These are phyloP conservation scores for Exophiala viscosa DNA, from an alignment of 2,329 filamentous ascomycete genomes.

Conservation along the genomic window DNA sequence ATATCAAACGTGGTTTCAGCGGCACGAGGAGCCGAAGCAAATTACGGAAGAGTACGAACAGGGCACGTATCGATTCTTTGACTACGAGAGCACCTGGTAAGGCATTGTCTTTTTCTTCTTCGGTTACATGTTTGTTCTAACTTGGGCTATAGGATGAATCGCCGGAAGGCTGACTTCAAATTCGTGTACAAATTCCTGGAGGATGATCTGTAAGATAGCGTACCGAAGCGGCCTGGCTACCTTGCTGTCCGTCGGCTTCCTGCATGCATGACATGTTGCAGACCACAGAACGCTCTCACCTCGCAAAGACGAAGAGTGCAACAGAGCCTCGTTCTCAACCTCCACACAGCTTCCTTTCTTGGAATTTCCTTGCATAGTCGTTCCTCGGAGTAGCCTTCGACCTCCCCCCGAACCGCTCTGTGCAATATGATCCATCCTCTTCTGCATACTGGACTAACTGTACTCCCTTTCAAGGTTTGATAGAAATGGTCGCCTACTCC, in stretches of 20 bases:
- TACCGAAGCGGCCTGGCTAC: constrained; percentile 1
- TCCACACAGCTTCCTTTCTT: constrained; percentile 1
- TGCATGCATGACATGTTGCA: constrained; percentile 11
- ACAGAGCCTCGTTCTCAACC: constrained; percentile 10
- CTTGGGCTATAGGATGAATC: constrained; percentile 76
- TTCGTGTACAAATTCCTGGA: constrained; percentile 98
- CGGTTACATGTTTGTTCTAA: constrained; percentile 24
- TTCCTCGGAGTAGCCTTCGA: neutral
- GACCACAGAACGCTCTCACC: neutral
- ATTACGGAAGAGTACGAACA: constrained; percentile 99
- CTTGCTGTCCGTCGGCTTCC: constrained; percentile 11
- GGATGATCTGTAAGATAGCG: constrained; percentile 65
- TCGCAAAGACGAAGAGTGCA: neutral
- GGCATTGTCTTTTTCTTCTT: constrained; percentile 35
- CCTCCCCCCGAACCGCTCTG: neutral
- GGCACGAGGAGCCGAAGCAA: constrained; percentile 95
- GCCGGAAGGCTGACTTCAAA: constrained; percentile 94
- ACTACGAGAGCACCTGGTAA: constrained; percentile 98
- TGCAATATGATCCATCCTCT: neutral
- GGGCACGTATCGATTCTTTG: constrained; percentile 97
- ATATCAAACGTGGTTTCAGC: constrained; percentile 98
- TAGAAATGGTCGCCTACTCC: neutral
- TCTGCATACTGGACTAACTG: neutral
- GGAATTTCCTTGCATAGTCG: constrained; percentile 2
- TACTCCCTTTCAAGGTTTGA: neutral